Evolutionary conservation across 1,284 basidiomycete genomes (phyloP).

Genomic region (Trichosporon ovoides): DNA sequence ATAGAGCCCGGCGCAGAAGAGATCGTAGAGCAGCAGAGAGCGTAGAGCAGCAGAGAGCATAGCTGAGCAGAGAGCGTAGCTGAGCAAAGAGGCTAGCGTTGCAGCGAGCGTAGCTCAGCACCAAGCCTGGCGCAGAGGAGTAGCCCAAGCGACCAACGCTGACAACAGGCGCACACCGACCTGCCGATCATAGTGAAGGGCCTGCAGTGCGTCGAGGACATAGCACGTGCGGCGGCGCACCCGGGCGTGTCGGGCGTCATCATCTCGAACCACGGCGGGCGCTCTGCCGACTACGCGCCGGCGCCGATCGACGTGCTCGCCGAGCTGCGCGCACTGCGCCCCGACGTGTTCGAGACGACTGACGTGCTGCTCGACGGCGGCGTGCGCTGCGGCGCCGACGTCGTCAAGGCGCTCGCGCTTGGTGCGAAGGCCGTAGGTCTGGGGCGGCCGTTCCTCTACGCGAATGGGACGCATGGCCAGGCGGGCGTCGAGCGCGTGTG

Average conservation of each 20-base stretch:
- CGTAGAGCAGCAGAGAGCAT: too few species aligned
- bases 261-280: conserved; percentile 25
- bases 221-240: conserved; percentile 50
- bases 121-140: too few species aligned
- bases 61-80: too few species aligned
- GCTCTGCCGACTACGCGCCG: conserved; percentile 48
- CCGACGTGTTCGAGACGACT: conserved; percentile 51
- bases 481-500: conserved; percentile 52
- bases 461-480: conserved; percentile 54
- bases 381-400: conserved; percentile 53
- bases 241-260: conserved; percentile 54
- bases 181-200: conserved; percentile 54
- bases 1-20: too few species aligned
- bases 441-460: conserved; percentile 55
- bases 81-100: too few species aligned
- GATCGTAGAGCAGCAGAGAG: too few species aligned
- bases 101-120: too few species aligned
- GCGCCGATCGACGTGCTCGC: conserved; percentile 50
- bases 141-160: conserved; percentile 17
- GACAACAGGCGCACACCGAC: conserved; percentile 46
- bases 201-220: conserved; percentile 54
- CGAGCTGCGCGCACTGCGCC: conserved; percentile 50
- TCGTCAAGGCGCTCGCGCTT: conserved; percentile 56
- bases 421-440: conserved; percentile 57
- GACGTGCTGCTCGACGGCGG: conserved; percentile 58